These are phyloP conservation scores for Trichosporon asahii DNA, from an alignment of 1,284 basidiomycete genomes.

Conservation along the genomic window DNA sequence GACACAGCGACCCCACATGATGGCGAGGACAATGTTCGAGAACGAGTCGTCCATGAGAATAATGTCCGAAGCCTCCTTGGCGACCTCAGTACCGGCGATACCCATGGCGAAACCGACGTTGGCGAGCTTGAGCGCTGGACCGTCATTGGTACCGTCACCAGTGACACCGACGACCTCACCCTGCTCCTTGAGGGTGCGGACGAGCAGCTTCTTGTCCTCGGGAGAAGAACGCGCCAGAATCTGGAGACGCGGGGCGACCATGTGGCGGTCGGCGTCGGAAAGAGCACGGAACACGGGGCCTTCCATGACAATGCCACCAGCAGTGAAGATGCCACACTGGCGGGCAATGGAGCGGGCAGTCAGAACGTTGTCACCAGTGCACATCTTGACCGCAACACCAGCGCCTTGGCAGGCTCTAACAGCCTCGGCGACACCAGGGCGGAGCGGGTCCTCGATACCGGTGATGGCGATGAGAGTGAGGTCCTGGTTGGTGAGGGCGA, in stretches of 20 bases:
- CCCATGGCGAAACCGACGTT: slow-evolving; percentile 98
- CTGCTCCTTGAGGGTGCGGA: slow-evolving; percentile 78
- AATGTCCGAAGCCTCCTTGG: slow-evolving; percentile 98
- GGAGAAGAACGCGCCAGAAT: slow-evolving; percentile 89
- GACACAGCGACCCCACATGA: slow-evolving; percentile 98
- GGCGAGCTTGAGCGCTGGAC: slow-evolving; percentile 90
- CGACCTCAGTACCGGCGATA: slow-evolving; percentile 96
- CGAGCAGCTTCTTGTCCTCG: slow-evolving; percentile 91
- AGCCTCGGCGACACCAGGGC: slow-evolving; percentile 81
- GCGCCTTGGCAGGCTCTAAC: slow-evolving; percentile 81
- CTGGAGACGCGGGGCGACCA: slow-evolving; percentile 58
- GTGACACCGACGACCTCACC: slow-evolving; percentile 96
- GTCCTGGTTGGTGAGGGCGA: slow-evolving; percentile 66
- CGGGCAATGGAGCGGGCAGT: slow-evolving; percentile 84
- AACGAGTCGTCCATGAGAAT: slow-evolving; percentile 99
- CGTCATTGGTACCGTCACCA: slow-evolving; percentile 97
- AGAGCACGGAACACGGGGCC: slow-evolving; percentile 69
- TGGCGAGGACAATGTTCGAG: slow-evolving; percentile 89
- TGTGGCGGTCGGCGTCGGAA: slow-evolving; percentile 53
- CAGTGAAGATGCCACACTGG: slow-evolving; percentile 73
- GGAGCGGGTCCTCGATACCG: slow-evolving; percentile 94
- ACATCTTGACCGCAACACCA: slow-evolving; percentile 98
- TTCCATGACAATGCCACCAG: slow-evolving; percentile 54
- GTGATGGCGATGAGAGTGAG: slow-evolving; percentile 82
- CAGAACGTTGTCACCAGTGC: slow-evolving; percentile 94